Base-by-base conservation (phyloP, 768 basidiomycete genomes). In the Gelatoporia subvermispora region DNA sequence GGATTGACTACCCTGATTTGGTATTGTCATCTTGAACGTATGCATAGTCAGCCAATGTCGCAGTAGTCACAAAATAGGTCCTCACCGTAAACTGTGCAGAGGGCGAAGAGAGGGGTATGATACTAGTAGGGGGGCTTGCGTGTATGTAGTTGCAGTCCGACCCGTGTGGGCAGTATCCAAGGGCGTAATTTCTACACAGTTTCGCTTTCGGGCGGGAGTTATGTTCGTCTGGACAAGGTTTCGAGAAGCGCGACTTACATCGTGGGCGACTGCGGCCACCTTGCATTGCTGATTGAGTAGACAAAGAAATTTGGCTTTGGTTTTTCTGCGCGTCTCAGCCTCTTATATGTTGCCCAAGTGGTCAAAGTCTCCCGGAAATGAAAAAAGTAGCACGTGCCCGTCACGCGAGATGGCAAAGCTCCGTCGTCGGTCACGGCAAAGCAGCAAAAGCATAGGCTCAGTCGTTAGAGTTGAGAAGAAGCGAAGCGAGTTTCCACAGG, bases 121-220 rank as follows among this genome's bases (percentile, higher is more conserved):
- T 31, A 31, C 28, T 31, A 7, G 28, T 31, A 13, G 28, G 28
- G 5, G 28, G 28, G 28, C 28, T 22, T 22, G 61, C 64, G 49
- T 73, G 70, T 28, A 71, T 31, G 59, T 70, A 73, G 31, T 58
- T 70, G 60, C 72, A 73, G 31, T 59, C 60, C 18, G 60, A 54
- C 50, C 68, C 72, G 50, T 66, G 68, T 17, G 65, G 60, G 57
- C 70, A 73, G 50, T 56, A 51, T 31, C 72, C 71, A 28, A 50
- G 61, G 37, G 60, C 52, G 35, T 65, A 64, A 58, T 70, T 65
- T 36, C 70, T 62, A 55, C 71, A 72, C 37, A 66, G 53, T 58
- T 66, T 71, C 5, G 66, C 70, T 69, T 45, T 52, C 36, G 31
- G 52, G 34, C 35, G 41, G 37, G 25, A 41, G 43, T 41, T 41